A percentile compares a stretch with the other conserved stretches of the same genome.
phyloP scores from a whole-genome alignment of 2,329 filamentous ascomycete genomes.

The Plenodomus tracheiphilus region DNA sequence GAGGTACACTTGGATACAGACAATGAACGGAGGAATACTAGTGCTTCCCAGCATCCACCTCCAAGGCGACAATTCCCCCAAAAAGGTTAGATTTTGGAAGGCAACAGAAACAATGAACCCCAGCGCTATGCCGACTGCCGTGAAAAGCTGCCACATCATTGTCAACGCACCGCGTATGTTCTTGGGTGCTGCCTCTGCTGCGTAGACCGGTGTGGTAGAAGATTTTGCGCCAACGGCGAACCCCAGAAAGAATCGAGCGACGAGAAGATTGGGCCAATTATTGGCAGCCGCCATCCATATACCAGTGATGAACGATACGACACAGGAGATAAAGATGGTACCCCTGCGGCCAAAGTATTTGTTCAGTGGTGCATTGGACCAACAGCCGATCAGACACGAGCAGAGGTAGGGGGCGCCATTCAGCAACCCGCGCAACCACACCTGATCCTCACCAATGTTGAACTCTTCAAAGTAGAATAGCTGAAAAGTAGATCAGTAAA shows the following conservation, averaged over 20 bases:
- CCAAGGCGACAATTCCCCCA: slow-evolving; percentile 34
- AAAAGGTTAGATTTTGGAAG: slow-evolving; percentile 30
- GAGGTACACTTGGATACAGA: slow-evolving; percentile 37
- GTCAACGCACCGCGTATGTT: slow-evolving; percentile 55
- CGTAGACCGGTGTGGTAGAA: slow-evolving; percentile 52
- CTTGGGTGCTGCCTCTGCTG: slow-evolving; percentile 53
- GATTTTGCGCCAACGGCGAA: slow-evolving; percentile 40
- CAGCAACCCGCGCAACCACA: slow-evolving; percentile 34
- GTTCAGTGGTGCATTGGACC: slow-evolving; percentile 40
- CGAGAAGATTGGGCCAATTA: slow-evolving; percentile 37
- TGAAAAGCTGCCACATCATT: slow-evolving; percentile 58
- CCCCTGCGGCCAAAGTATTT: slow-evolving; percentile 36
- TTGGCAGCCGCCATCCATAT: slow-evolving; percentile 38
- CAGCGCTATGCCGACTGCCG: slow-evolving; percentile 39
- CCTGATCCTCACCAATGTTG: slow-evolving; percentile 23
- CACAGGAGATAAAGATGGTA: slow-evolving; percentile 39
- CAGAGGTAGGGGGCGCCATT: slow-evolving; percentile 36
- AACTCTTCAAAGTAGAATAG: slow-evolving; percentile 37
- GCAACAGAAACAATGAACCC: slow-evolving; percentile 38
- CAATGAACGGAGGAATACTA: slow-evolving; percentile 33
- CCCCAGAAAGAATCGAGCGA: slow-evolving; percentile 37
- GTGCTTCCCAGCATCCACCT: slow-evolving; percentile 40
- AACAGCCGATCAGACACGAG: slow-evolving; percentile 47
- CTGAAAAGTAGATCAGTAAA: slow-evolving; percentile 9
- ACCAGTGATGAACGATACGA: slow-evolving; percentile 39